Evolutionary conservation across 2,329 filamentous ascomycete species (phyloP).

Genomic region (Anisogramma anomala): DNA sequence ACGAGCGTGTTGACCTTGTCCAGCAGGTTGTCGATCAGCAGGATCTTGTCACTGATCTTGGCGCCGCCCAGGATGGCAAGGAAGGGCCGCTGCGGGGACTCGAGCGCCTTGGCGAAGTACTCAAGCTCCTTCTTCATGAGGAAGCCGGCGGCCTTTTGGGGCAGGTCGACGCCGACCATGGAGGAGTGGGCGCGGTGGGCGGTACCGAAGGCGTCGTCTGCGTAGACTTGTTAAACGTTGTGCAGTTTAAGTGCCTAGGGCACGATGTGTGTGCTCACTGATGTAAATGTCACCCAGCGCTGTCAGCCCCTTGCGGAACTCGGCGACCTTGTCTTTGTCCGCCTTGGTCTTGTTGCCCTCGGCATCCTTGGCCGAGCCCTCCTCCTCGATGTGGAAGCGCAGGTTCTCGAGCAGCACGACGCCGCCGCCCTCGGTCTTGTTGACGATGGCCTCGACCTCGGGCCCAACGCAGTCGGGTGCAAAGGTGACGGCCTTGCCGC

Average conservation of each 20-base stretch:
- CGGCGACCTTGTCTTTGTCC: constrained; percentile 80
- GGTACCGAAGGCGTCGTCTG: constrained; percentile 96
- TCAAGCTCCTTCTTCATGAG: constrained; percentile 99
- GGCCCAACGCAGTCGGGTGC: constrained; percentile 82
- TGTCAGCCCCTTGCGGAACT: constrained; percentile 92
- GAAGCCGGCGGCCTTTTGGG: constrained; percentile 95
- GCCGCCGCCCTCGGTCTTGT: constrained; percentile 67
- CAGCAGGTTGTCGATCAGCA: constrained; percentile 96
- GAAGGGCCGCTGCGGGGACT: constrained; percentile 89
- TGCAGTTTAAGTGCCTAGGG: not conserved
- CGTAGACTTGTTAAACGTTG: constrained; percentile 16
- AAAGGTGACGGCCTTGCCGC: constrained; percentile 73
- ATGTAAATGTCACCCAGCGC: constrained; percentile 91
- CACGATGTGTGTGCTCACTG: constrained; percentile 50
- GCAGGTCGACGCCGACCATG: constrained; percentile 94
- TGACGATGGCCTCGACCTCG: constrained; percentile 81
- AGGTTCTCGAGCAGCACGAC: constrained; percentile 94
- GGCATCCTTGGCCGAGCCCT: constrained; percentile 87
- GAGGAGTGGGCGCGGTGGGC: constrained; percentile 97
- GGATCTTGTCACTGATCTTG: constrained; percentile 99
- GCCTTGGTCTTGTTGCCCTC: constrained; percentile 98
- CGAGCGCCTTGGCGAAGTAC: constrained; percentile 96
- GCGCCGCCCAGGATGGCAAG: constrained; percentile 95
- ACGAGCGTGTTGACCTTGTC: constrained; percentile 96
- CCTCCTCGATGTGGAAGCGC: constrained; percentile 96